Base-by-base conservation (phyloP, 2,329 filamentous ascomycete genomes). In the Cladosporium colombiae region DNA sequence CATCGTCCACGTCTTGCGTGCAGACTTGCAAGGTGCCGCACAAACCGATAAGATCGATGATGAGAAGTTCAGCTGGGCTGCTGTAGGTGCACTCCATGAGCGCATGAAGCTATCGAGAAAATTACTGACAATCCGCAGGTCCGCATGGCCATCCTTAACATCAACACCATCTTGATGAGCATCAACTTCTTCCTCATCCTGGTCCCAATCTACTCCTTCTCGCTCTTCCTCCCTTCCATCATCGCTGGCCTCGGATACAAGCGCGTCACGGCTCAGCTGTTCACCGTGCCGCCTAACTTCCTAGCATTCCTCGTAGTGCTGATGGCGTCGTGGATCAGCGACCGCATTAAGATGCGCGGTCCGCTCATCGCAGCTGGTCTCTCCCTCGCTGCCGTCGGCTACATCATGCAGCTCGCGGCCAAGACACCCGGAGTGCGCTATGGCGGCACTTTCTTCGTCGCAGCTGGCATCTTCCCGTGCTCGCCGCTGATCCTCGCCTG, bases 141-240 rank as follows among this genome's bases (percentile, higher is more conserved):
- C 33, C 67, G 69, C 29, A 68, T 70, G 40, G 75, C 75, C 13
- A 64, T 77, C 10, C 66, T 76, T 29, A 76, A 77, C 67, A 68
- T 75, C 70, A 77, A 77, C 68, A 77, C 75, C 21, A 67, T 76
- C 35, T 50, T 71, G 49, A 74, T 76, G 69, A 70, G 69, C 44
- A 55, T 76, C 21, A 75, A 75, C 63, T 76, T 76, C 70, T 75
- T 77, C 67, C 68, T 74, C 61, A 75, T 77, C 62, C 68, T 76
- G 35, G 67, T 74, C 7, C 74, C 74, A 6, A 77, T 80, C 66
- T 80, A 80, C 76, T 81, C 72, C 65, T 83, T 74, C 74, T 81
- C 73, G 66, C 74, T 83, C n/a, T 82, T 82, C 71, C 74, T 82
- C 1, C 80, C 81, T 0, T 78, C 78, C 35, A 83, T 83, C 70